phyloP scores from a whole-genome alignment of 306 rosid species.

The Pyrus betulifolia region DNA sequence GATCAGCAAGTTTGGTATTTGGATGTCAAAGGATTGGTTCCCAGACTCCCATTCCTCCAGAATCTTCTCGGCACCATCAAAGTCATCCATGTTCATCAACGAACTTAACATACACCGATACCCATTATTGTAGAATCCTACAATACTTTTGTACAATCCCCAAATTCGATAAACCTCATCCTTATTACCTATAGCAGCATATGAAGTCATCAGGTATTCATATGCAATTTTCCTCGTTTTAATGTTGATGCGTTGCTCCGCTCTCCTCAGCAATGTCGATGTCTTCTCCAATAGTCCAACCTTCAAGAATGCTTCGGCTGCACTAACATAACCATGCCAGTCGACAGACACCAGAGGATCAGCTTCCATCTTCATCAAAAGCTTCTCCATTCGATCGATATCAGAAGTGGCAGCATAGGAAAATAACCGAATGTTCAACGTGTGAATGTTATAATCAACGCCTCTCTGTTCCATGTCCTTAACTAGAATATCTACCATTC shows the following conservation, averaged over 20 bases:
- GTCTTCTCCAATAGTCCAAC: background rate
- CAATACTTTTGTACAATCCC: slow-evolving; percentile 23
- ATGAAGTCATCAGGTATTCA: slow-evolving; percentile 36
- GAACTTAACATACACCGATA: slow-evolving; percentile 47
- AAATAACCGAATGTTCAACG: background rate
- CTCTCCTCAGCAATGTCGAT: background rate
- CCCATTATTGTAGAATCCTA: slow-evolving; percentile 3
- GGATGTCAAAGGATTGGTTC: slow-evolving; percentile 20
- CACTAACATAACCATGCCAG: background rate
- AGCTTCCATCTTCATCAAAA: background rate
- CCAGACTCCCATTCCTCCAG: slow-evolving; percentile 57
- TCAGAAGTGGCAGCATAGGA: background rate
- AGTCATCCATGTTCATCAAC: slow-evolving; percentile 46
- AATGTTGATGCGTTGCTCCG: background rate
- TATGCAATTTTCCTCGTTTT: slow-evolving; percentile 25
- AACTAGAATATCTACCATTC: slow-evolving; percentile 26
- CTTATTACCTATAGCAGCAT: slow-evolving; percentile 39
- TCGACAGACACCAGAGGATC: background rate
- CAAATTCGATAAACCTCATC: slow-evolving; percentile 58
- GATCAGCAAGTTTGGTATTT: slow-evolving; percentile 44
- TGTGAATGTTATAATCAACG: background rate
- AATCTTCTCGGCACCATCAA: slow-evolving; percentile 51
- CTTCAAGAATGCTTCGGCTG: background rate
- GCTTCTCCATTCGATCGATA: background rate
- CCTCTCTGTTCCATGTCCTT: background rate